These are phyloP conservation scores for Arabis hirsuta DNA, from an alignment of 345 rosid species.

Conservation along the genomic window DNA sequence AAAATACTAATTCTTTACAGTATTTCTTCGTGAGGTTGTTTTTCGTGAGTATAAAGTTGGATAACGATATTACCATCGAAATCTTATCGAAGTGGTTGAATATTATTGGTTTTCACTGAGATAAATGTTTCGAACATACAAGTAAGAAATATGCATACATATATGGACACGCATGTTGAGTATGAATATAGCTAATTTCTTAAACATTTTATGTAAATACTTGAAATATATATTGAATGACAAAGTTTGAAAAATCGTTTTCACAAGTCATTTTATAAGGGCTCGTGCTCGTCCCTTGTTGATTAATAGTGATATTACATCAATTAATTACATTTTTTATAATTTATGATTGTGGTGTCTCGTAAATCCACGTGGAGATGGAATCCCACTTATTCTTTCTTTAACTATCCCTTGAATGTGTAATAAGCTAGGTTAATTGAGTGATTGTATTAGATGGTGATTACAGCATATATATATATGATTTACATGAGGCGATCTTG, in stretches of 20 bases:
- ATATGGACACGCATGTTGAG: slow-evolving; percentile 1
- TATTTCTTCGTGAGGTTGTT: neutral
- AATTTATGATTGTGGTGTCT: neutral
- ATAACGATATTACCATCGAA: neutral
- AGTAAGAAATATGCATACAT: no score
- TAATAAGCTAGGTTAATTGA: no score
- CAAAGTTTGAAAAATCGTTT: neutral
- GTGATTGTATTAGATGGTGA: no score
- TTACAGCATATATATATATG: no score
- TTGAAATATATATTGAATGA: neutral
- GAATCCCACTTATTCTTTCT: neutral
- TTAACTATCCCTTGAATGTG: neutral
- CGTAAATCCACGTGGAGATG: slow-evolving; percentile 32
- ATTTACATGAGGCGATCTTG: no score
- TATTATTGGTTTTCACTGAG: neutral
- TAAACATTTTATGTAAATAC: neutral
- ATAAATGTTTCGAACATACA: neutral
- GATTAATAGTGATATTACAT: slow-evolving; percentile 5
- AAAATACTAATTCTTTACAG: neutral
- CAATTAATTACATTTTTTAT: neutral
- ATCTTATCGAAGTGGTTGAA: slow-evolving; percentile 10
- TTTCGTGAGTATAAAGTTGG: neutral
- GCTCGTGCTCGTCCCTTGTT: neutral
- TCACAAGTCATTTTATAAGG: no score
- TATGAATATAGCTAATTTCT: neutral